Percentiles rank a stretch among this genome's conserved stretches.
phyloP scores from a whole-genome alignment of 2,329 filamentous ascomycete species.

The Pyrenophora seminiperda region DNA sequence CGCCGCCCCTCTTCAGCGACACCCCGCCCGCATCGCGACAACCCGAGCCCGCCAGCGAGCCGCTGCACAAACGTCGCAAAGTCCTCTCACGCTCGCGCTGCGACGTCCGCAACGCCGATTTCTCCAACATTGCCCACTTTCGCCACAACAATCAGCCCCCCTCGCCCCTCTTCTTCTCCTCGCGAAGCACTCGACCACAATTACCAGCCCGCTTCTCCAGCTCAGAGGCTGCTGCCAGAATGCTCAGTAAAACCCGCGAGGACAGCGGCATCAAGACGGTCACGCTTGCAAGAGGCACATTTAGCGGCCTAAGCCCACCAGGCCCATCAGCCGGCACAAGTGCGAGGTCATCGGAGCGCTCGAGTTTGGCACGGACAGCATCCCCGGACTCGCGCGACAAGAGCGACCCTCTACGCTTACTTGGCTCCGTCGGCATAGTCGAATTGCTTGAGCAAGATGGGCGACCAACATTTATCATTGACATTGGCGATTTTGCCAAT shows the following conservation, averaged over 20 bases:
- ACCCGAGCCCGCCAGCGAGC: conserved; percentile 32
- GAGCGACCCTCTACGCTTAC: conserved; percentile 58
- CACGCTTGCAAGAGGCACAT: conserved; percentile 56
- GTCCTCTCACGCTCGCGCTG: conserved; percentile 37
- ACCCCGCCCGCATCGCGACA: background rate
- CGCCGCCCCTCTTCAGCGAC: conserved; percentile 7
- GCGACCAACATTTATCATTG: conserved; percentile 76
- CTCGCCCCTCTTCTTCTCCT: conserved; percentile 61
- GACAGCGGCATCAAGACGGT: conserved; percentile 59
- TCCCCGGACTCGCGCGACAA: conserved; percentile 60
- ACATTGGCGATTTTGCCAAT: conserved; percentile 65
- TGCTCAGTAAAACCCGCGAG: conserved; percentile 58
- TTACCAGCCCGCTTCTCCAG: conserved; percentile 62
- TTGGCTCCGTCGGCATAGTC: conserved; percentile 69
- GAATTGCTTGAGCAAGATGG: conserved; percentile 79
- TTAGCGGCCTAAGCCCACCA: conserved; percentile 46
- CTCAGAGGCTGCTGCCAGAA: conserved; percentile 64
- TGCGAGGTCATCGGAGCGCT: conserved; percentile 60
- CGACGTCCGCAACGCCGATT: conserved; percentile 46
- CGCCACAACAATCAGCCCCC: conserved; percentile 44
- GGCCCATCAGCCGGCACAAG: conserved; percentile 57
- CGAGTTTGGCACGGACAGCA: conserved; percentile 54
- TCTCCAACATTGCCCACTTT: conserved; percentile 28
- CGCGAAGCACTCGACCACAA: conserved; percentile 48
- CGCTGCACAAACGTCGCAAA: conserved; percentile 44